Conservation (phyloP, 2,329 filamentous ascomycete species). For the Geoglossum cookeanum region DNA sequence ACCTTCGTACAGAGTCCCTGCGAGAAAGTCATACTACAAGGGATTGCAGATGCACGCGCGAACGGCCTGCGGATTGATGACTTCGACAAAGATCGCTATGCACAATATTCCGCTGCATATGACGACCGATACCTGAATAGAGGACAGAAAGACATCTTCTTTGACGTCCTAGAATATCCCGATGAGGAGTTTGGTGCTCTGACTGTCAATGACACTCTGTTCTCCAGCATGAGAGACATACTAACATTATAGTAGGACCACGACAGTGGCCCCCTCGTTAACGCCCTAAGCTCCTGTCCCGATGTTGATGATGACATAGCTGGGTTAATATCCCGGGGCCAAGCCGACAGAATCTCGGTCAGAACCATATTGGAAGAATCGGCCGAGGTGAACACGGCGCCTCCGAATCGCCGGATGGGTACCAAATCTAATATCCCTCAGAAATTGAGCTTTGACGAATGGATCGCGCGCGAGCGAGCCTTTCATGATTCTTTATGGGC, state of each 20-base stretch:
- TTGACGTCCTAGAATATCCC: not conserved
- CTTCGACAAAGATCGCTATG: not conserved
- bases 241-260: not conserved
- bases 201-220: not conserved
- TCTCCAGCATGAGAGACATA: not conserved
- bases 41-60: not conserved
- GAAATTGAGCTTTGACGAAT: not conserved
- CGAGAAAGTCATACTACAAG: not conserved
- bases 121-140: not conserved
- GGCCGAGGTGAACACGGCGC: not conserved
- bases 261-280: not conserved
- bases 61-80: not conserved
- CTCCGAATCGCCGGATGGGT: not conserved
- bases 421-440: not conserved
- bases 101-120: not conserved
- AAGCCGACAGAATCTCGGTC: too few species aligned
- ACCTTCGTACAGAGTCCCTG: not conserved
- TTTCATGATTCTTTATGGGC: not conserved
- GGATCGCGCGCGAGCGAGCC: not conserved
- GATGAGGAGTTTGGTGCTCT: not conserved
- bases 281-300: not conserved
- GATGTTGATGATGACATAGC: too few species aligned
- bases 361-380: not conserved
- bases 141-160: not conserved
- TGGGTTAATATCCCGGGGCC: too few species aligned